Base-by-base conservation (phyloP, 2,329 filamentous ascomycete genomes). In the Xylariaceae sp. region DNA sequence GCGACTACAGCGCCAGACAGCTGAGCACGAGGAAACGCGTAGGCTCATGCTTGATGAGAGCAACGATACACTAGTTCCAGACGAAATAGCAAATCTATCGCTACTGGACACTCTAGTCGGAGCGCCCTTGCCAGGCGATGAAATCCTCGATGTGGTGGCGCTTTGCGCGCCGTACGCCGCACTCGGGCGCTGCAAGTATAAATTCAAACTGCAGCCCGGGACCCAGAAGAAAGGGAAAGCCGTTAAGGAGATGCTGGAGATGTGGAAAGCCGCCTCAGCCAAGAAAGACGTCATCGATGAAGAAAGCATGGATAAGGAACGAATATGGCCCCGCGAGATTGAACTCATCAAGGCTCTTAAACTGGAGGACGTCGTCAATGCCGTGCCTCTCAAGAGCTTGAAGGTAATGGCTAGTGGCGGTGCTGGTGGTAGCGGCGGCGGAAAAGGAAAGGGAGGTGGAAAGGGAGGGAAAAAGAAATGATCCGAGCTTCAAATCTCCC, bases 151-250 rank as follows among this genome's bases (percentile, higher is more conserved):
- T 62, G 78, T 75, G 0, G 74, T 87, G 1, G 80, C 83, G 1
- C 72, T 87, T 2, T 87, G 85, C 63, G 85, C 80, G 4, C 85
- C 85, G 2, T 87, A 84, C 77, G 74, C 71, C 21, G 84, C 85
- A 1, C 72, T 87, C 61, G 77, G 72, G 2, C 82, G 81, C 52
- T 88, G 87, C 72, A 96, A 96, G 72, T 97, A 96, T 76, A 95
- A 95, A 71, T 89, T 86, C 50, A 99, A 99, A 76, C 71, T 99
- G 63, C 94, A 97, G 72, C 94, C 94, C 0, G 94, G 94, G 0
- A 73, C 84, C 0, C 80, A 86, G 59, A 99, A 97, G 78, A 96
- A 96, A 74, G 92, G 94, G 9, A 97, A 96, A 69, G 92, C 91
- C 0, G 84, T 96, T 45, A 89, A 89, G 68, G 92, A 97, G 71